Evolutionary conservation across 306 rosid genomes (phyloP), one percentile per base, ranked within the genome.

Genomic region (Oemleria cerasiformis): DNA sequence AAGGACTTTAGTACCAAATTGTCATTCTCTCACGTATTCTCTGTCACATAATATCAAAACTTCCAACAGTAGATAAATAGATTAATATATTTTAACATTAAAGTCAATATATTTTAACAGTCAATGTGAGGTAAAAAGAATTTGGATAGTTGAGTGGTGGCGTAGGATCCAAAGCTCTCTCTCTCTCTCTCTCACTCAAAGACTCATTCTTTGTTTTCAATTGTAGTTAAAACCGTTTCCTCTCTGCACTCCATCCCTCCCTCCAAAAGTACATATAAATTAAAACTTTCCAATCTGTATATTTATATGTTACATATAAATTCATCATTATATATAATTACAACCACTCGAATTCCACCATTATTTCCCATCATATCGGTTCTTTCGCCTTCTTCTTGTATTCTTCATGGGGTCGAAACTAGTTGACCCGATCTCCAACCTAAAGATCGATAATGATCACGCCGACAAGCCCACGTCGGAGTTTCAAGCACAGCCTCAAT

Each of bases 1-100:
- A 7, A 7, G 20, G 38, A 2, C 38, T 73, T 74, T 57, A 15
- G 67, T 71, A 70, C 19, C 60, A 68, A 73, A 68, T 50, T 44
- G 44, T 51, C 12, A 79, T 11, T 30, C 36, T 30, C 36, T 3
- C 3, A 30, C 36, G 36, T 30, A 30, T 30, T 30, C 2, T 30
- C 2, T 30, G 36, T 1, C 36, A 30, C 36, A 30, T 30, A 30
- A 30, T 2, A 30, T 30, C 36, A 30, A 30, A 30, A 30, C 3
- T 30, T 30, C 36, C 36, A 30, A 30, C 3, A 30, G 36, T 30
- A 30, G 36, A 30, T 30, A 30, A 30, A 30, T 30, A 4, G 36
- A 30, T 30, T 30, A 30, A 30, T 30, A 25, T 25, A 25, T 30
- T 30, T 30, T 30, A 30, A 30, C 36, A 30, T 30, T 30, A 30